Percentiles rank a stretch among this genome's conserved stretches.
Evolutionary conservation across 2,329 filamentous ascomycete genomes (phyloP).

Genomic region (Phyllachora maydis): DNA sequence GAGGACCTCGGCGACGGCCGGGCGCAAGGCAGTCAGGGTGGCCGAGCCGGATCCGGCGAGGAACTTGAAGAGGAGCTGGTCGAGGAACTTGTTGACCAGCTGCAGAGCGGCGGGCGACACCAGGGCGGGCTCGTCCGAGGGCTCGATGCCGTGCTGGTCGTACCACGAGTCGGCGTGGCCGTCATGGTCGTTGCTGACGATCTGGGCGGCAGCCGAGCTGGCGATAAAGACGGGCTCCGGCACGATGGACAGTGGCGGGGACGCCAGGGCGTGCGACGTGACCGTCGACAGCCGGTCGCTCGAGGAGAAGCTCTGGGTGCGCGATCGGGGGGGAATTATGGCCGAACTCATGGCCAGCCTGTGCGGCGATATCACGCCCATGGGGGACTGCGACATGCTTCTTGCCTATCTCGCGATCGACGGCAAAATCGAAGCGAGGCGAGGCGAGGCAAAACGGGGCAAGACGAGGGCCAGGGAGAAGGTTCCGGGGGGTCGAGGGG

Average conservation of each 20-base stretch:
- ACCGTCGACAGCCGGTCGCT: constrained; percentile 48
- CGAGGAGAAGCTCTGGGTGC: constrained; percentile 44
- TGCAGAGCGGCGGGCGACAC: constrained; percentile 55
- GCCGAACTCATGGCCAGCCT: too few relatives aligned
- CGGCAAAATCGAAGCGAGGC: too few relatives aligned
- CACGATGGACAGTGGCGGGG: constrained; percentile 46
- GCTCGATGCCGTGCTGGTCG: constrained; percentile 45
- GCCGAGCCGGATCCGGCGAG: constrained; percentile 66
- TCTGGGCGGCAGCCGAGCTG: constrained; percentile 69
- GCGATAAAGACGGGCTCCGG: constrained; percentile 80
- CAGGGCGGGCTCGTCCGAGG: constrained; percentile 44
- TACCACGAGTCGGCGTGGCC: constrained; percentile 49
- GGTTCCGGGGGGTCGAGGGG: too few relatives aligned
- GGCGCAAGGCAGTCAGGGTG: constrained; percentile 50
- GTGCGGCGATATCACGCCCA: too few relatives aligned
- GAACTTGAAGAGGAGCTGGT: constrained; percentile 82
- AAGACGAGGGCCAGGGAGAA: too few relatives aligned
- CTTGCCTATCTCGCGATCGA: too few relatives aligned
- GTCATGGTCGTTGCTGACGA: constrained; percentile 76
- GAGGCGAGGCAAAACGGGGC: too few relatives aligned
- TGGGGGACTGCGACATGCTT: too few relatives aligned
- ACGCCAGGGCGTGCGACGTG: constrained; percentile 35
- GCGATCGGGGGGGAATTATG: constrained; percentile 19
- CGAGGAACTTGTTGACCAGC: constrained; percentile 79
- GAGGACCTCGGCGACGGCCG: constrained; percentile 68